Evolutionary conservation across 257 asterid genomes (phyloP), one percentile per base, ranked within the genome.

Genomic region (Penstemon eatonii): DNA sequence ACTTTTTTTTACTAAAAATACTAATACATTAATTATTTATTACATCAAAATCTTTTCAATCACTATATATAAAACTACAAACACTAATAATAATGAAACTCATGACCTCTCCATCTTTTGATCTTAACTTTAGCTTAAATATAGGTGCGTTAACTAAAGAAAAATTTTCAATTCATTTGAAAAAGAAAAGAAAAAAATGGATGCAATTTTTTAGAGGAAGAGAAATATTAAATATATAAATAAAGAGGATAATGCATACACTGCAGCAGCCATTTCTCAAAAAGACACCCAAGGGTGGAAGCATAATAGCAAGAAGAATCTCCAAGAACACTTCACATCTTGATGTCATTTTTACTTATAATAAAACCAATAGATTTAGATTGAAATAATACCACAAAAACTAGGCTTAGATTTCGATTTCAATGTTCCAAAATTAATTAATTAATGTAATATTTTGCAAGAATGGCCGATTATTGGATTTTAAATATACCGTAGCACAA

Each of bases 261-360:
- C 72, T 77, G 77, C 83, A 78, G 7, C 79, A 78, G 44, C 77
- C 79, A 49, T 78, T 61, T 54, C 83, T 70, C 10, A 78, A 73
- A 63, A 60, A 78, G 66, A 78, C 83, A 49, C 83, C 83, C 54
- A 78, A 45, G 0, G 79, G 79, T 39, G 83, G 83, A 44, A 78
- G 39, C 1, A 78, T 33, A 41, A 78, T 70, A 19, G 79, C 83
- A 39, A 78, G 53, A 5, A 78, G 68, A 40, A 82, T 79, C 62
- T 82, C 84, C 64, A 76, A 56, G 73, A 82, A 73, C 33, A 73
- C 40, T 45, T 65, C 75, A 77, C 88, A 80, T 59, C 76, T 81
- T 8, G 89, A 56, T 44, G 86, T 78, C 92, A 87, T 85, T 50
- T 58, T 65, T 19, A 3, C 7, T 25, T 45, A 47, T 7, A 25